Evolutionary conservation across 208 protist species (phyloP), one percentile per base, ranked within the genome.

Genomic region (Tritrichomonas musculus): DNA sequence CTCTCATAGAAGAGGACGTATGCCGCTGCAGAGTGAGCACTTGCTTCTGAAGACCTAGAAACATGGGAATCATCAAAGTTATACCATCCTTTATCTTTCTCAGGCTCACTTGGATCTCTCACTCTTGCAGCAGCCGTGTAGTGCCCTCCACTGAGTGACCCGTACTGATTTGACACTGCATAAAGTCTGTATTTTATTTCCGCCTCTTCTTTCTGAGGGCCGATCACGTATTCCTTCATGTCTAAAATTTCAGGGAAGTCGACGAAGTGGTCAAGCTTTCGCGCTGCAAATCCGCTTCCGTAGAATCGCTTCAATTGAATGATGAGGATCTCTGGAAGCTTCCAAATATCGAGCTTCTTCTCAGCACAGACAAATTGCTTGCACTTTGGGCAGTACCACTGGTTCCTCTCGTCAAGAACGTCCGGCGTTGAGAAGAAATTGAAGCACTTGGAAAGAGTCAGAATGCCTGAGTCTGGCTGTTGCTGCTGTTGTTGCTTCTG

Each of bases 311-410:
- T 92, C 39, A 92, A 50, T 36, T 92, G 88, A n/a, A 92, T 72
- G 1, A 92, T 72, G 0, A 92, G n/a, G 14, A 66, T 49, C 33
- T 92, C 20, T 50, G 88, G 88, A 41, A 64, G 0, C 3, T 3
- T 72, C 88, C 88, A 92, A 72, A 92, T 39, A 27, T 92, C 88
- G 11, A 92, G n/a, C 27, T 92, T 66, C 47, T 92, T 92, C 30
- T 64, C 41, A 20, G 88, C 88, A 44, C n/a, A 11, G 13, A 72
- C 57, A 50, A 57, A 55, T 92, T 92, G 0, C 17, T 27, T 66
- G 27, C 88, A 92, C n/a, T 92, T 22, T 5, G 50, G 50, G 22
- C 88, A 92, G 30, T 49, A 92, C 88, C 88, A 92, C 13, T 64
- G 9, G 27, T 92, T 69, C 3, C 33, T 14, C 50, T 92, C 88